Base-by-base conservation (phyloP, 73 alveolate genomes). In the Halteria grandinella region DNA sequence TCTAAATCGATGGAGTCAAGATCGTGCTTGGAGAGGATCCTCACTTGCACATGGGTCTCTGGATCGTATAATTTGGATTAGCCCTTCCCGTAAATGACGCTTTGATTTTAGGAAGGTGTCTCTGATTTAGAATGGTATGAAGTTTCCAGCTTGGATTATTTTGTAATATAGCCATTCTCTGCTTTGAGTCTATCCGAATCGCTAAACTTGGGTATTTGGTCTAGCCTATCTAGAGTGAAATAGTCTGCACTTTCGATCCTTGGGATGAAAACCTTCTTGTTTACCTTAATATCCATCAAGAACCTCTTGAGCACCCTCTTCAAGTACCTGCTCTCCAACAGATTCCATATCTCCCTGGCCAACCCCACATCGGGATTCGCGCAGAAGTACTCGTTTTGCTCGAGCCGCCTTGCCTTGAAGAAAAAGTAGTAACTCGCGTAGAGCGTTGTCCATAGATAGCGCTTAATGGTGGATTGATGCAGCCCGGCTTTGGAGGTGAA, bases 201-300 rank as follows among this genome's bases (percentile, higher is more conserved):
- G n/a, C n/a, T n/a, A n/a, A n/a, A n/a, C n/a, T n/a, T n/a, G n/a
- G n/a, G n/a, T n/a, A n/a, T n/a, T n/a, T n/a, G n/a, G n/a, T n/a
- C n/a, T n/a, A n/a, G n/a, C n/a, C n/a, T n/a, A n/a, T n/a, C n/a
- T n/a, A n/a, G n/a, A n/a, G n/a, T n/a, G n/a, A n/a, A n/a, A n/a
- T n/a, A n/a, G n/a, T n/a, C n/a, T n/a, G n/a, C n/a, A n/a, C n/a
- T n/a, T n/a, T 82, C 83, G 5, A 29, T 17, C 72, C 40, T 71
- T n/a, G 91, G 91, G 32, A 82, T 43, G 41, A 55, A 71, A n/a
- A 82, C 37, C 25, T 37, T 43, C 41, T 82, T 52, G 51, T 82
- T 53, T 7, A 82, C 45, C 47, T 69, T 71, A 21, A 82, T 70
- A 23, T 45, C 31, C 4, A 80, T 85, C 23, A 82, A 20, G 15